Evolutionary conservation across 1,284 basidiomycete species (phyloP), one percentile per base, ranked within the genome.

Genomic region (Trichosporon sp.): DNA sequence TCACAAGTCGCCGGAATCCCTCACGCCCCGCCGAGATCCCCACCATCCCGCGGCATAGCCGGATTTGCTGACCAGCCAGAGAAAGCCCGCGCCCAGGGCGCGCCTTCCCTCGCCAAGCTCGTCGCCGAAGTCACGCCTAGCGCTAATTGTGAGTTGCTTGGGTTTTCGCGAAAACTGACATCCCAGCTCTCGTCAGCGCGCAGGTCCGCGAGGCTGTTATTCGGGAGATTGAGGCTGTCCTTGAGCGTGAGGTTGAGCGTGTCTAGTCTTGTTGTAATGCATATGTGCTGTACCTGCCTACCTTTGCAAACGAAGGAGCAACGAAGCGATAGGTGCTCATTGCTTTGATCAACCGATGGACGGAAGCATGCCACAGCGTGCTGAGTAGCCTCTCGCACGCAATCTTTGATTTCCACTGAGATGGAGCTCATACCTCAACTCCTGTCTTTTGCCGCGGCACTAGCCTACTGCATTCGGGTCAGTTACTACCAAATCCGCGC

Each of bases 181-280:
- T n/a, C n/a, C 7, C 66, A 68, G 66, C 40, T 21, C 59, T 65
- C 13, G 56, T 68, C 33, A 52, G 13, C 11, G 37, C 54, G 37
- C 40, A 62, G 23, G 65, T 72, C 23, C 68, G 69, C 25, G 65
- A 66, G 34, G 73, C 74, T 21, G 71, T 79, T 10, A 59, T 71
- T 19, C 72, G 74, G 40, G 75, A 77, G 67, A 75, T 79, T 11
- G 73, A 77, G 62, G 71, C 70, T 21, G 74, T 71, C 2, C 60
- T 79, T 31, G 77, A 79, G 59, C 61, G 73, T 56, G 74, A 75
- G 58, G 75, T 77, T 14, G 77, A 78, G 66, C 68, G 73, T 54
- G 74, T 69, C 8, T 76, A 65, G 59, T 13, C 40, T 34, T 34
- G 11, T 31, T 27, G 56, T 54, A 19, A 14, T 44, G 16, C 19